Evolutionary conservation across 768 basidiomycete genomes (phyloP), one percentile per base, ranked within the genome.

Genomic region (Trametes cubensis): DNA sequence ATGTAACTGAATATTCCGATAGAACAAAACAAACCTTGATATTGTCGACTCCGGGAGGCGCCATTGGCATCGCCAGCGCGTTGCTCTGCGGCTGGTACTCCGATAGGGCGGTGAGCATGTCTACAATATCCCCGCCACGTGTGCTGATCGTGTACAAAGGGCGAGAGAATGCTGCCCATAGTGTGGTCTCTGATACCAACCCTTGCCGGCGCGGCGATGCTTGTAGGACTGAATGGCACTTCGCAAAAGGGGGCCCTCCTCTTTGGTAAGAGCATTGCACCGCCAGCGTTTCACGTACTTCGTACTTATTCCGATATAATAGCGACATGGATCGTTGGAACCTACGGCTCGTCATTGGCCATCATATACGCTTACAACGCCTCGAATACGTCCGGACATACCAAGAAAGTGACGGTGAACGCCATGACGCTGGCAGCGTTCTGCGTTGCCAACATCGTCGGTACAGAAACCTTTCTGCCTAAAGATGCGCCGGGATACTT

Each of bases 291-390:
- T 1, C 15, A 41, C 17, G 20, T 17, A 39, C 2, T 15, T 4
- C 17, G 20, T 17, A 39, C 2, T 15, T 4, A 13, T 26, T 60
- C 17, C 20, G 34, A n/a, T 18, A 13, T 23, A 17, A 15, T 47
- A 86, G 85, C 77, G 20, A 75, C 75, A 4, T 85, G 84, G 62
- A 72, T 85, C 30, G 74, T 80, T 26, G 78, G 79, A n/a, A 82
- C 83, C 1, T 89, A 84, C 57, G 85, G 85, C 8, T 83, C 81
- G 49, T 82, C 84, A 0, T 71, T 89, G 6, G 81, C 86, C 0
- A 81, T 81, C 0, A 77, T 87, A n/a, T 88, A 88, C 59, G 85
- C 86, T 0, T 88, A 85, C 65, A 86, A 87, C 55, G 83, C 85
- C 5, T 82, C 81, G 52, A 87, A 88, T 67, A 87, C 82, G 0